phyloP scores from a whole-genome alignment of 345 rosid genomes.

The Anacardium occidentale region DNA sequence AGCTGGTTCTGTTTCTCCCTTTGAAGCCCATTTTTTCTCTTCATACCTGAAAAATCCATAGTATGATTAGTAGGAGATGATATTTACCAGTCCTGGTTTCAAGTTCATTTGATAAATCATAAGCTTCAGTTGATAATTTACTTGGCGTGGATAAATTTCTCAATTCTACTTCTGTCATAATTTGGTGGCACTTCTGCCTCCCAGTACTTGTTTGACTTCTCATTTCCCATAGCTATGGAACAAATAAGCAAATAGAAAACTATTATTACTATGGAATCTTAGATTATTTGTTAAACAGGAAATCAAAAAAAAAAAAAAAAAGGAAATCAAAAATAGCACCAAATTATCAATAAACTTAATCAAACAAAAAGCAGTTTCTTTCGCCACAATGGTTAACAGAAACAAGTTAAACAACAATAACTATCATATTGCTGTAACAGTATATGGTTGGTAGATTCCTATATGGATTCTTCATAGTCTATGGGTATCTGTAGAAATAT shows the following conservation, averaged over 20 bases:
- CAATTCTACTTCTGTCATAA: conserved; percentile 40
- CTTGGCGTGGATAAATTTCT: conserved; percentile 53
- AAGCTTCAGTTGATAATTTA: conserved; percentile 16
- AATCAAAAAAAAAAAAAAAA: not conserved
- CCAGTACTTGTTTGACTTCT: conserved; percentile 52
- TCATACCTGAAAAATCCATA: conserved; percentile 36
- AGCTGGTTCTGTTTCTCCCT: conserved; percentile 31
- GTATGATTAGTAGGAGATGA: not conserved
- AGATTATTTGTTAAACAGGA: not conserved
- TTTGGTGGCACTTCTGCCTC: conserved; percentile 54
- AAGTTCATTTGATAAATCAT: not conserved
- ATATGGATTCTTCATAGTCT: no score
- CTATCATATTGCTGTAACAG: not conserved
- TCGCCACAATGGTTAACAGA: not conserved
- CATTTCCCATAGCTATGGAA: conserved; percentile 50
- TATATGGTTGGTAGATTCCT: not conserved
- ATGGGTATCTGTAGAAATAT: not conserved
- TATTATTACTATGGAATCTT: not conserved
- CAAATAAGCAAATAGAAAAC: conserved; percentile 12
- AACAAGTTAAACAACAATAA: no score
- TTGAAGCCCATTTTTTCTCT: conserved; percentile 46
- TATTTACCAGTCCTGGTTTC: not conserved
- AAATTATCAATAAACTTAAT: not conserved
- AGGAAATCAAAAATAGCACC: not conserved
- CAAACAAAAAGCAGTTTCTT: not conserved